Percentiles rank a stretch among this genome's conserved stretches.
These are phyloP conservation scores for Epipyxis sp. DNA, from an alignment of 108 stramenopile genomes.

Conservation along the genomic window DNA sequence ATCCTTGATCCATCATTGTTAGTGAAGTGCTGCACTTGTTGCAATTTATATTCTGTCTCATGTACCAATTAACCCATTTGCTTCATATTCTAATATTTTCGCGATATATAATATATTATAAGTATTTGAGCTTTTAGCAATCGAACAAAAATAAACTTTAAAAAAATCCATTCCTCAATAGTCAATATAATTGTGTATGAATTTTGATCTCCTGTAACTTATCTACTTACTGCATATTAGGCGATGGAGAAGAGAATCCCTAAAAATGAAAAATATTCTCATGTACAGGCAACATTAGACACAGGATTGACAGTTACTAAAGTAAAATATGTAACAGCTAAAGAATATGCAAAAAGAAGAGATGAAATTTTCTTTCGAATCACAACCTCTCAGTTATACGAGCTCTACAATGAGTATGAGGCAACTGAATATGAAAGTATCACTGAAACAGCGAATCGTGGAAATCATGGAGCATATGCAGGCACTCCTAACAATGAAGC, in stretches of 20 bases:
- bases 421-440: slow-evolving; percentile 26
- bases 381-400: slow-evolving; percentile 16
- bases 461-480: not conserved
- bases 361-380: slow-evolving; percentile 33
- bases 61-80: too few relatives aligned
- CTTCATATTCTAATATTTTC: too few relatives aligned
- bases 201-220: too few relatives aligned
- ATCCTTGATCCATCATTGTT: too few relatives aligned
- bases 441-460: not conserved
- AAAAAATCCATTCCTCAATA: too few relatives aligned
- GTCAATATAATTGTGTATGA: too few relatives aligned
- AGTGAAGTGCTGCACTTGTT: too few relatives aligned
- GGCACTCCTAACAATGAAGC: not conserved
- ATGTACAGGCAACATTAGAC: not conserved
- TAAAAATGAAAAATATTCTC: not conserved
- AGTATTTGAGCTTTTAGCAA: too few relatives aligned
- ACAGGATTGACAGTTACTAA: slow-evolving; percentile 16
- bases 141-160: too few relatives aligned
- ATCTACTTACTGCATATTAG: too few relatives aligned
- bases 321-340: slow-evolving; percentile 5
- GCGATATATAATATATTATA: too few relatives aligned
- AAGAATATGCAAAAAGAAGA: slow-evolving; percentile 25
- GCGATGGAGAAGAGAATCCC: slow-evolving; percentile 5
- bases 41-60: too few relatives aligned
- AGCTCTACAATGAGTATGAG: slow-evolving; percentile 32